Percentiles rank a stretch among this genome's conserved stretches.
phyloP scores from a whole-genome alignment of 805 yeast species.

The Saturnispora saitoi region DNA sequence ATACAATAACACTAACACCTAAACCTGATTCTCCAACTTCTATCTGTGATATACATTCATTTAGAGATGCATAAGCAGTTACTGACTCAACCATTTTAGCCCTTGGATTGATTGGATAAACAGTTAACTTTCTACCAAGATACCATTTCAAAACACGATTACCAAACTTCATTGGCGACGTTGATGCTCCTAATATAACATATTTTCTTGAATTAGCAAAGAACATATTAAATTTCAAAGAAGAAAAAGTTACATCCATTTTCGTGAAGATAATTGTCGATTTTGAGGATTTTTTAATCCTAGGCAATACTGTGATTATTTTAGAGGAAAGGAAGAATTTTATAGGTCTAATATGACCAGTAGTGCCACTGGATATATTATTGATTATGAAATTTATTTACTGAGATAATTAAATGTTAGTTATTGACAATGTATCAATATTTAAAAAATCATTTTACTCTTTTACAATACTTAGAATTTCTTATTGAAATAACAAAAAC shows the following conservation, averaged over 20 bases:
- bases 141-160: slow-evolving; percentile 67
- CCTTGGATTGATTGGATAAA: slow-evolving; percentile 57
- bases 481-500: no score
- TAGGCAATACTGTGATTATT: no score
- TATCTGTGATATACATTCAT: background rate
- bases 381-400: no score
- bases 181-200: slow-evolving; percentile 62
- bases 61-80: background rate
- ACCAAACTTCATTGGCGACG: slow-evolving; percentile 58
- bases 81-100: slow-evolving; percentile 31
- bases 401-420: no score
- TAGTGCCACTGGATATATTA: no score
- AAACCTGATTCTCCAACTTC: background rate
- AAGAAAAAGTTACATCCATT: background rate
- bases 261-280: background rate
- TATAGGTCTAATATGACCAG: no score
- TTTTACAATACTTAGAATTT: no score
- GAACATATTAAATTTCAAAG: background rate
- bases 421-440: no score
- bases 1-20: slow-evolving; percentile 60
- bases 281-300: no score
- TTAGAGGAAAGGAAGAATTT: no score
- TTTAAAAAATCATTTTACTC: no score
- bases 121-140: slow-evolving; percentile 44
- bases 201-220: slow-evolving; percentile 11